phyloP scores from a whole-genome alignment of 2,329 filamentous ascomycete species.

The Alternaria arbusti region DNA sequence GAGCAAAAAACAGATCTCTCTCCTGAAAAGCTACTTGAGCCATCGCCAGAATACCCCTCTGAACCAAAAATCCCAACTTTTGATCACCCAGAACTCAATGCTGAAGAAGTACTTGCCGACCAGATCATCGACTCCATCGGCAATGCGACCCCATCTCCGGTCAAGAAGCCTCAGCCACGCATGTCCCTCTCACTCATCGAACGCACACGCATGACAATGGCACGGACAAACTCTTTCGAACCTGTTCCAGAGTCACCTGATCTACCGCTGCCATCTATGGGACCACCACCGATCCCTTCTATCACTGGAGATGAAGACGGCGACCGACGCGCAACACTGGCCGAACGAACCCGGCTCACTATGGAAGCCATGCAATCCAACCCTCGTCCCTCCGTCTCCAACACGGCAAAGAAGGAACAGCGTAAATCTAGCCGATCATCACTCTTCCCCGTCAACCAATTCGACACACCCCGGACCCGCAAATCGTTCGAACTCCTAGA shows the following conservation, averaged over 20 bases:
- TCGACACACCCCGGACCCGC: conserved; percentile 58
- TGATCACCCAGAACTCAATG: conserved; percentile 24
- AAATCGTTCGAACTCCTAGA: conserved; percentile 30
- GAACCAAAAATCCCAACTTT: conserved; percentile 22
- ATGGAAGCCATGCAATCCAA: conserved; percentile 68
- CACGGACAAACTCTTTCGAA: conserved; percentile 37
- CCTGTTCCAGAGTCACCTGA: conserved; percentile 35
- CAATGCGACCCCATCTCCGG: conserved; percentile 50
- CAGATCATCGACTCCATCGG: conserved; percentile 50
- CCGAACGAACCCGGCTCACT: conserved; percentile 80
- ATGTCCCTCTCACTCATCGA: conserved; percentile 55
- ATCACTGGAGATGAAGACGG: conserved; percentile 2
- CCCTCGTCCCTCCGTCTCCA: conserved; percentile 24
- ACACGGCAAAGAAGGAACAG: conserved; percentile 29
- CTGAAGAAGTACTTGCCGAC: conserved; percentile 45
- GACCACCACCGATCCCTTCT: conserved; percentile 19
- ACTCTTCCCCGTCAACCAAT: conserved; percentile 62
- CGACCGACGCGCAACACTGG: conserved; percentile 52
- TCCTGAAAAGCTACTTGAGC: conserved; percentile 8
- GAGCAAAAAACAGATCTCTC: conserved; percentile 8
- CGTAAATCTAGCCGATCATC: conserved; percentile 19
- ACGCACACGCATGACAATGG: conserved; percentile 56
- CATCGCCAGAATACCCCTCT: conserved; percentile 22
- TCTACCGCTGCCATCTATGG: conserved; percentile 17
- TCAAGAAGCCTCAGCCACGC: conserved; percentile 46